Evolutionary conservation across 129 eudicot species (phyloP).

Genomic region (Arctium minus): DNA sequence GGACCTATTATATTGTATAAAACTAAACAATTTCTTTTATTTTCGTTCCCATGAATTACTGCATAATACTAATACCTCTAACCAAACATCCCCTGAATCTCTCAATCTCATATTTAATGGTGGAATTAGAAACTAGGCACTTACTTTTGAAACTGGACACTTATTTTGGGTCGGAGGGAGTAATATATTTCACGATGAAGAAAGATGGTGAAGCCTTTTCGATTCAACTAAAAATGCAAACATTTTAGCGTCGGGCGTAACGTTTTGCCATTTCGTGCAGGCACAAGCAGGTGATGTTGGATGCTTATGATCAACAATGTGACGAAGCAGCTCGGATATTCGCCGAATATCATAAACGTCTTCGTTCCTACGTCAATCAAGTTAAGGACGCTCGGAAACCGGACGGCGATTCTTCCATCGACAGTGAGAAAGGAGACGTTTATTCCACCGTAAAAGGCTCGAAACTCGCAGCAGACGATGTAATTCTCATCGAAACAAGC

Average conservation of each 20-base stretch:
- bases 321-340: slow-evolving; percentile 96
- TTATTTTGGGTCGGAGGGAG: neutral
- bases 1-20: too few species aligned
- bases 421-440: slow-evolving; percentile 58
- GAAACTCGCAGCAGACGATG: slow-evolving; percentile 62
- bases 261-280: slow-evolving; percentile 35
- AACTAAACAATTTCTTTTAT: too few species aligned
- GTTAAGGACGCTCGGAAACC: slow-evolving; percentile 76
- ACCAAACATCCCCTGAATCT: neutral
- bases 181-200: neutral
- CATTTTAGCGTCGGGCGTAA: neutral
- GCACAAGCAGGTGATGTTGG: slow-evolving; percentile 97
- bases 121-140: neutral
- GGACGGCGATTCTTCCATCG: slow-evolving; percentile 40
- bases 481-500: slow-evolving; percentile 78
- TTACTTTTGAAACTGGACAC: neutral
- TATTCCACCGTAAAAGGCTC: slow-evolving; percentile 78
- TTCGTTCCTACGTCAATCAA: slow-evolving; percentile 70
- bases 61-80: too few species aligned
- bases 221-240: neutral
- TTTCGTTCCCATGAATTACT: too few species aligned
- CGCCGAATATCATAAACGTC: slow-evolving; percentile 88
- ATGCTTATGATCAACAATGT: slow-evolving; percentile 91
- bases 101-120: neutral
- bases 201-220: neutral